phyloP scores from a whole-genome alignment of 2,329 filamentous ascomycete species.

The Neofusicoccum sp. region DNA sequence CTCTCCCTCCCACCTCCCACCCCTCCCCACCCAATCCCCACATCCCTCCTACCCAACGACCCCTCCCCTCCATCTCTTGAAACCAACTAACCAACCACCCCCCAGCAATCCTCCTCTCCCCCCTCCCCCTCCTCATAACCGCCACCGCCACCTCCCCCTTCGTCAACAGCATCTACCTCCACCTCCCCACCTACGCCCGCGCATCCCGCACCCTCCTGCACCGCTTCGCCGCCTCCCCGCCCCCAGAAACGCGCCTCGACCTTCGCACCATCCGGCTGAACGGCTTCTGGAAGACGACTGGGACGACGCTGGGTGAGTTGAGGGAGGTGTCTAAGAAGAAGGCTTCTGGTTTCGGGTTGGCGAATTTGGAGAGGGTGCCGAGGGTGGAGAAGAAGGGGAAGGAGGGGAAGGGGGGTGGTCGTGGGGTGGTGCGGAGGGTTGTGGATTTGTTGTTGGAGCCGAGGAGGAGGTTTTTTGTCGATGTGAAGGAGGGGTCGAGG shows the following conservation, averaged over 20 bases:
- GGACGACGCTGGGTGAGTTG: constrained; percentile 31
- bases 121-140: constrained; percentile 33
- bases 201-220: constrained; percentile 28
- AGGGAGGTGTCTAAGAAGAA: constrained; percentile 18
- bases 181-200: constrained; percentile 31
- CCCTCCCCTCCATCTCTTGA: neutral
- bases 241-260: constrained; percentile 29
- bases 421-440: neutral
- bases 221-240: constrained; percentile 27
- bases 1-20: neutral
- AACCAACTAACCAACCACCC: neutral
- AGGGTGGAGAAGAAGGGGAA: neutral
- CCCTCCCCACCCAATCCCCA: neutral
- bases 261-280: constrained; percentile 36
- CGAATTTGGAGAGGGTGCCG: constrained; percentile 3
- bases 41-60: neutral
- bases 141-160: constrained; percentile 38
- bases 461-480: neutral
- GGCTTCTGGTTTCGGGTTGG: neutral
- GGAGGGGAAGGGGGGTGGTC: neutral
- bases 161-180: constrained; percentile 32
- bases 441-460: neutral
- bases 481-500: neutral
- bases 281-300: constrained; percentile 32
- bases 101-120: constrained; percentile 30